phyloP scores from a whole-genome alignment of 1,284 basidiomycete species.

The Ustanciosporium gigantosporum region DNA sequence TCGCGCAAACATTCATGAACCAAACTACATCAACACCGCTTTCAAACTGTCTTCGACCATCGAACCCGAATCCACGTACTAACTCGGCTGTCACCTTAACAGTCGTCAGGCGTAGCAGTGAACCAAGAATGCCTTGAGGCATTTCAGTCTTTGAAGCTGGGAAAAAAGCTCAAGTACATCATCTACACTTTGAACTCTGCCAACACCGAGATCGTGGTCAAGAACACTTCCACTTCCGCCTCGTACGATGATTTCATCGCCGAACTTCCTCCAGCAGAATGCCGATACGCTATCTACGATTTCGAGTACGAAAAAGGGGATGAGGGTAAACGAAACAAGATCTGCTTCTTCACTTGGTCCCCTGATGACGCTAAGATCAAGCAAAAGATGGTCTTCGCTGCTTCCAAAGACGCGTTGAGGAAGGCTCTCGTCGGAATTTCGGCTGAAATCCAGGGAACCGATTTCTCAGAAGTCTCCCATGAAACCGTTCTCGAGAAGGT shows the following conservation, averaged over 20 bases:
- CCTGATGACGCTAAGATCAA: slow-evolving; percentile 86
- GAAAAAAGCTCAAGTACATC: slow-evolving; percentile 84
- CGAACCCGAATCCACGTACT: too few species aligned
- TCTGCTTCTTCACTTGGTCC: slow-evolving; percentile 82
- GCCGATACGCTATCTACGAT: slow-evolving; percentile 90
- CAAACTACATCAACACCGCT: too few species aligned
- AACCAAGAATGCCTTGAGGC: slow-evolving; percentile 68
- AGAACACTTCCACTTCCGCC: slow-evolving; percentile 53
- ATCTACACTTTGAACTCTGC: slow-evolving; percentile 74
- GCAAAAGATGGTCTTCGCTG: slow-evolving; percentile 92
- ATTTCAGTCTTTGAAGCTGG: slow-evolving; percentile 79
- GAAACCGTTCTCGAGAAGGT: slow-evolving; percentile 64
- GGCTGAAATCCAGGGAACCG: slow-evolving; percentile 85
- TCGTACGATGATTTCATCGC: slow-evolving; percentile 78
- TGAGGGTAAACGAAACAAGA: slow-evolving; percentile 83
- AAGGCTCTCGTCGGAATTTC: slow-evolving; percentile 72
- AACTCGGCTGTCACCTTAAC: too few species aligned
- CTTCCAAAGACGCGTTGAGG: slow-evolving; percentile 85
- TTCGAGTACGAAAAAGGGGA: slow-evolving; percentile 81
- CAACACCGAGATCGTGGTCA: slow-evolving; percentile 67
- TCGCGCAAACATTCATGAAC: too few species aligned
- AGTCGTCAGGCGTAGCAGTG: slow-evolving; percentile 79
- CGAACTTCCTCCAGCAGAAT: slow-evolving; percentile 76
- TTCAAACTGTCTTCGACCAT: too few species aligned
- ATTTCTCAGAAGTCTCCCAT: slow-evolving; percentile 74